A percentile compares a stretch with the other conserved stretches of the same genome.
Evolutionary conservation across 441 rosid species (phyloP).

Genomic region (Corymbia calophylla): DNA sequence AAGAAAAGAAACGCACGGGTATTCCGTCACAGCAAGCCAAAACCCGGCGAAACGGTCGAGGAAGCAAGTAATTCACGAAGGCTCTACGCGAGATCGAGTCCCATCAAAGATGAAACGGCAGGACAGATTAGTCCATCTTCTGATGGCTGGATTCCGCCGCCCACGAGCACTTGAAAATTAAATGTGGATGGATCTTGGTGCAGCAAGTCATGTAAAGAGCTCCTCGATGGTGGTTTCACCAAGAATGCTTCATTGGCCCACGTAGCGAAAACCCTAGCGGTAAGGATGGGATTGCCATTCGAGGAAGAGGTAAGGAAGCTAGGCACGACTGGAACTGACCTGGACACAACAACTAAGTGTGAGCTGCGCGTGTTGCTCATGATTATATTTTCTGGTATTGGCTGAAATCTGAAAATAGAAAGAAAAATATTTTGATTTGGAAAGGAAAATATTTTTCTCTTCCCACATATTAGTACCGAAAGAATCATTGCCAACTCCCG

Average conservation of each 20-base stretch:
- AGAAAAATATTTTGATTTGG: background rate
- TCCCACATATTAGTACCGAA: background rate
- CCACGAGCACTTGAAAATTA: background rate
- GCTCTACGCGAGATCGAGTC: background rate
- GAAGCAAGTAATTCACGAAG: background rate
- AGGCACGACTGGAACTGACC: background rate
- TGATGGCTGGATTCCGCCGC: background rate
- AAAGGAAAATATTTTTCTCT: too few species aligned
- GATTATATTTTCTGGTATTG: too few species aligned
- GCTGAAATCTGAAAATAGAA: too few species aligned
- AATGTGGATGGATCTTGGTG: background rate
- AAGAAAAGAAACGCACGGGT: background rate
- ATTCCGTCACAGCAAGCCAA: background rate
- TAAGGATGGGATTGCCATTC: background rate
- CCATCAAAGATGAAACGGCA: background rate
- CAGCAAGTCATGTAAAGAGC: background rate
- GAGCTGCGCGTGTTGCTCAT: background rate
- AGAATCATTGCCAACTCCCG: background rate
- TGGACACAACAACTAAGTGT: background rate
- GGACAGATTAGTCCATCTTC: background rate
- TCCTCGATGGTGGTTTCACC: background rate
- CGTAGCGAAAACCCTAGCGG: background rate
- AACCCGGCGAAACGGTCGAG: background rate
- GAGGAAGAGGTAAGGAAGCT: background rate
- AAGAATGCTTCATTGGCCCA: background rate